phyloP scores from a whole-genome alignment of 768 basidiomycete genomes.

The Filobasidium floriforme region DNA sequence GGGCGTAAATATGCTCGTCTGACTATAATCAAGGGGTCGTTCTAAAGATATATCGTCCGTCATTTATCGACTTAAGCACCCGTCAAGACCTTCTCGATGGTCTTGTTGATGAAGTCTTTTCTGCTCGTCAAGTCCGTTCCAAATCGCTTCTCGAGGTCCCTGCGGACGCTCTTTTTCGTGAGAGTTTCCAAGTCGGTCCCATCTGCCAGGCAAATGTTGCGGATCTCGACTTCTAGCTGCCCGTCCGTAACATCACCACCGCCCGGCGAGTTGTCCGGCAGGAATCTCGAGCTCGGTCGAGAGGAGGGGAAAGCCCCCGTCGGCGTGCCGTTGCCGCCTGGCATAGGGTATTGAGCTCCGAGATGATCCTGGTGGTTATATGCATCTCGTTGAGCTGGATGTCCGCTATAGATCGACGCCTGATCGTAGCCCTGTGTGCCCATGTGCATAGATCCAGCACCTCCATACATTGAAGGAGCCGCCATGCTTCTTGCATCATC shows the following conservation, averaged over 20 bases:
- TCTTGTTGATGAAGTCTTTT: constrained; percentile 44
- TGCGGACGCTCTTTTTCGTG: constrained; percentile 84
- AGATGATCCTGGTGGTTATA: constrained; percentile 14
- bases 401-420: constrained; percentile 3
- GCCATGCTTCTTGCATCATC: constrained; percentile 13
- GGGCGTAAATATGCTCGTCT: too few relatives aligned
- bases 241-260: constrained; percentile 32
- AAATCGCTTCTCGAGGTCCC: constrained; percentile 71
- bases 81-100: constrained; percentile 42
- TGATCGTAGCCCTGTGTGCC: constrained; percentile 12
- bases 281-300: constrained; percentile 18
- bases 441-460: constrained; percentile 8
- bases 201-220: constrained; percentile 57
- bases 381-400: constrained; percentile 14
- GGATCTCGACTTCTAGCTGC: constrained; percentile 50
- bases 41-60: not conserved
- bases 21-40: too few relatives aligned
- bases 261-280: constrained; percentile 26
- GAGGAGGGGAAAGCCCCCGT: not conserved
- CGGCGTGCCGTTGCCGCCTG: not conserved
- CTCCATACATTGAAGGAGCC: constrained; percentile 11
- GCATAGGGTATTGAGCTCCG: constrained; percentile 3
- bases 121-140: constrained; percentile 58
- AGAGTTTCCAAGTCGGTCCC: constrained; percentile 75
- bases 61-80: constrained; percentile 6